phyloP scores from a whole-genome alignment of 2,329 filamentous ascomycete genomes.

The Ceratocystis lukuohia region DNA sequence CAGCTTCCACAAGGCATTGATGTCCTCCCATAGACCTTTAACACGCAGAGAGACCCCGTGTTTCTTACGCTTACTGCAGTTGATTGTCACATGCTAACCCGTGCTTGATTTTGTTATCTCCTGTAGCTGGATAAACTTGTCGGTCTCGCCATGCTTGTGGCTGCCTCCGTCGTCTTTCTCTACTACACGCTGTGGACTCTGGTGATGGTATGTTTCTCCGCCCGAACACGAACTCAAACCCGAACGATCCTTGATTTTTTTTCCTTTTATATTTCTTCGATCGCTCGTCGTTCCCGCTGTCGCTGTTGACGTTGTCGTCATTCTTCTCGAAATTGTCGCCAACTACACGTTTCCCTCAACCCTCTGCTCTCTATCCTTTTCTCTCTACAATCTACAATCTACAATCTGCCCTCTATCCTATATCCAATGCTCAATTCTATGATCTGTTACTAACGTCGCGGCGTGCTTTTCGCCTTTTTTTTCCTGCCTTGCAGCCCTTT shows the following conservation, averaged over 20 bases:
- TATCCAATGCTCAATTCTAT: not conserved
- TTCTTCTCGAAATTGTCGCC: too few relatives aligned
- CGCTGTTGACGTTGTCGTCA: slow-evolving; percentile 4
- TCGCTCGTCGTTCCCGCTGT: slow-evolving; percentile 14
- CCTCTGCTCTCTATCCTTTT: slow-evolving; percentile 19
- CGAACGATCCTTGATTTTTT: too few relatives aligned
- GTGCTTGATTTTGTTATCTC: not conserved
- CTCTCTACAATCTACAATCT: not conserved
- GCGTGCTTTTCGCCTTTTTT: not conserved
- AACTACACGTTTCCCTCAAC: not conserved
- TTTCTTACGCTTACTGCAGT: not conserved
- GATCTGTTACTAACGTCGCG: too few relatives aligned
- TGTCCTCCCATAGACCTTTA: not conserved
- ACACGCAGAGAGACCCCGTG: not conserved
- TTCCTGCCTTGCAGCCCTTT: slow-evolving; percentile 55
- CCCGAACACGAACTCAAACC: slow-evolving; percentile 2
- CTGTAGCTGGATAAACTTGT: slow-evolving; percentile 75
- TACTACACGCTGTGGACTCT: slow-evolving; percentile 99
- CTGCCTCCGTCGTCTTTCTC: slow-evolving; percentile 48
- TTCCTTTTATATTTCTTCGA: not conserved
- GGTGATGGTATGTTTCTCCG: slow-evolving; percentile 58
- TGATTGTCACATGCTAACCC: not conserved
- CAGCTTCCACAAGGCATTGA: not conserved
- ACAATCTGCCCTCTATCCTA: not conserved
- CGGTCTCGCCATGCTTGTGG: slow-evolving; percentile 55